phyloP scores from a whole-genome alignment of 1,284 basidiomycete species.

The Wallemia ichthyophaga region DNA sequence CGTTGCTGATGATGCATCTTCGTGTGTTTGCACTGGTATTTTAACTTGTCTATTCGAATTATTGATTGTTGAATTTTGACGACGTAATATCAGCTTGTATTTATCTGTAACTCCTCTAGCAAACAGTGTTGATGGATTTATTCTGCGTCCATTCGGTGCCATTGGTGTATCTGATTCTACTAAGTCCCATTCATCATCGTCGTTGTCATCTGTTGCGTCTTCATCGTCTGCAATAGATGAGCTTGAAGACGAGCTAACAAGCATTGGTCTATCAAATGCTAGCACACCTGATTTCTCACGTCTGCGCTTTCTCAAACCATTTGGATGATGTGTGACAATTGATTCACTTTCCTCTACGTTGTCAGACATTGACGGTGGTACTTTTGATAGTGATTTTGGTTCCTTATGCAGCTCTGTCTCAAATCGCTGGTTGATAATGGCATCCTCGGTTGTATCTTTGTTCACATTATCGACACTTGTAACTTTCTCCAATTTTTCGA shows the following conservation, averaged over 20 bases:
- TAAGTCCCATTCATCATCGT: slow-evolving; percentile 62
- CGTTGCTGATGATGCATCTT: too few species aligned
- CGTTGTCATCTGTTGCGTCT: slow-evolving; percentile 26
- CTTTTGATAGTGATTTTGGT: background rate
- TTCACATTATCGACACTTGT: background rate
- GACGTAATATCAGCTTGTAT: slow-evolving; percentile 47
- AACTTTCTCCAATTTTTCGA: background rate
- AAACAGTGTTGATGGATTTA: slow-evolving; percentile 35
- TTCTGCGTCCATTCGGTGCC: slow-evolving; percentile 35
- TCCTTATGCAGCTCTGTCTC: background rate
- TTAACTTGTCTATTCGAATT: background rate
- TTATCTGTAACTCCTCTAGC: slow-evolving; percentile 53
- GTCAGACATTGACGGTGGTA: background rate
- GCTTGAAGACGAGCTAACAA: slow-evolving; percentile 6
- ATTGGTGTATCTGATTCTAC: slow-evolving; percentile 42
- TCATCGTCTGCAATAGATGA: slow-evolving; percentile 28
- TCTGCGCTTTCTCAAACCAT: background rate
- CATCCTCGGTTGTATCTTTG: background rate
- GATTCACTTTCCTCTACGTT: background rate
- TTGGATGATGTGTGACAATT: background rate
- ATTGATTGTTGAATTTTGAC: slow-evolving; percentile 26
- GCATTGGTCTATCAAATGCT: slow-evolving; percentile 35
- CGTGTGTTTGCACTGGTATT: too few species aligned
- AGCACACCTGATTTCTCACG: slow-evolving; percentile 31
- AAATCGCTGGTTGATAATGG: slow-evolving; percentile 4